These are phyloP conservation scores for Medicago arabica DNA, from an alignment of 306 rosid species.

Conservation along the genomic window DNA sequence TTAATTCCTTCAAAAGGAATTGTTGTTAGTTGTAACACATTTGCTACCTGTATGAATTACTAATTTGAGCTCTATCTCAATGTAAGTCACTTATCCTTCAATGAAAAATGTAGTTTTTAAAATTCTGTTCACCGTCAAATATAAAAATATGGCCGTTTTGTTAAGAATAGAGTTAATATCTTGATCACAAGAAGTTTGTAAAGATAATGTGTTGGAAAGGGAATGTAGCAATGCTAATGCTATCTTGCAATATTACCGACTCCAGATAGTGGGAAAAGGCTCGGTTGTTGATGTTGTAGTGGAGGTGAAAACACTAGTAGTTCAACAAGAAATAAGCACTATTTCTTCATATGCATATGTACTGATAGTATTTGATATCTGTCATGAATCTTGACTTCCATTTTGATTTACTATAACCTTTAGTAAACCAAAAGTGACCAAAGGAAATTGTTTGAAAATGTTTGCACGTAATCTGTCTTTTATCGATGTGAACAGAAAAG, in stretches of 20 bases:
- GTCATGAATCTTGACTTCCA: background rate
- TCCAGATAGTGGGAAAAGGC: too few species aligned
- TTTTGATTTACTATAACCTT: background rate
- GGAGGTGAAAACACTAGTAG: too few species aligned
- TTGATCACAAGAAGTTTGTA: background rate
- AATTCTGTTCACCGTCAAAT: background rate
- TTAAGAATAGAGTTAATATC: background rate
- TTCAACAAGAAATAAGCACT: too few species aligned
- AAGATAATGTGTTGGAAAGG: background rate
- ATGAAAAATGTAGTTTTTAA: constrained; percentile 32
- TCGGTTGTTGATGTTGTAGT: too few species aligned
- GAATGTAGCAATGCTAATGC: background rate
- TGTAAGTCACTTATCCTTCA: background rate
- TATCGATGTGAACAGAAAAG: background rate
- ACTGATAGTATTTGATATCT: background rate
- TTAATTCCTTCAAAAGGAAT: constrained; percentile 27
- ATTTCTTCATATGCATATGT: background rate
- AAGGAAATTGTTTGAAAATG: too few species aligned
- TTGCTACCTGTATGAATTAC: constrained; percentile 33
- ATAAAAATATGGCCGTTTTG: background rate
- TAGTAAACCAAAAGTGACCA: too few species aligned
- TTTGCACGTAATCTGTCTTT: background rate
- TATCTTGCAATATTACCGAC: background rate
- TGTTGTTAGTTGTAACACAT: constrained; percentile 32
- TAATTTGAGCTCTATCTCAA: constrained; percentile 37